Percentiles rank a stretch among this genome's conserved stretches.
Evolutionary conservation across 805 yeast genomes (phyloP).

Genomic region (Metschnikowia hibisci): DNA sequence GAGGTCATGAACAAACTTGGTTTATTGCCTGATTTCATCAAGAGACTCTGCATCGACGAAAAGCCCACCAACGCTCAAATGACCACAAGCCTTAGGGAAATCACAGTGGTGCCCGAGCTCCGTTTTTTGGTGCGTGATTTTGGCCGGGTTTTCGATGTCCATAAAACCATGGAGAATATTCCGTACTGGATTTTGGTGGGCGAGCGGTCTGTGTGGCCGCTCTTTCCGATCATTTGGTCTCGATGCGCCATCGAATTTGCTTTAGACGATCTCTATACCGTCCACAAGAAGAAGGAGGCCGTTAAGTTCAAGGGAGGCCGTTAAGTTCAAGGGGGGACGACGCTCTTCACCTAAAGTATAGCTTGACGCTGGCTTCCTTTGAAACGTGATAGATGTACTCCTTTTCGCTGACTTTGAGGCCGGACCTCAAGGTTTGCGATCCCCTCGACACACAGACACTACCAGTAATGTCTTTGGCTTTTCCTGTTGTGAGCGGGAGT

Average conservation of each 20-base stretch:
- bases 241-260: conserved; percentile 88
- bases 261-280: conserved; percentile 66
- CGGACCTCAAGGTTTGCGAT: conserved; percentile 27
- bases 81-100: conserved; percentile 60
- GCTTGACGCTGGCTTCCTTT: conserved; percentile 48
- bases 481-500: conserved; percentile 70
- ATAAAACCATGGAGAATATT: conserved; percentile 64
- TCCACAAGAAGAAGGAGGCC: conserved; percentile 30
- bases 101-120: conserved; percentile 86
- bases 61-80: conserved; percentile 66
- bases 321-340: not conserved
- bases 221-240: conserved; percentile 77
- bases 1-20: conserved; percentile 78
- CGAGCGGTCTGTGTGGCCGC: conserved; percentile 91
- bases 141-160: conserved; percentile 74
- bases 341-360: conserved; percentile 38
- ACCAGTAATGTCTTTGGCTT: conserved; percentile 82
- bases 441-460: conserved; percentile 60
- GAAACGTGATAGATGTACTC: conserved; percentile 60
- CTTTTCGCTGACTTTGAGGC: conserved; percentile 43
- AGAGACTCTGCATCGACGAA: conserved; percentile 82
- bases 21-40: conserved; percentile 61
- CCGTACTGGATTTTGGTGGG: conserved; percentile 90
- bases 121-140: conserved; percentile 66
- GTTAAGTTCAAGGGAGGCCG: not conserved